These are phyloP conservation scores for Mallotus nudiflorus DNA, from an alignment of 345 rosid genomes.

Conservation along the genomic window DNA sequence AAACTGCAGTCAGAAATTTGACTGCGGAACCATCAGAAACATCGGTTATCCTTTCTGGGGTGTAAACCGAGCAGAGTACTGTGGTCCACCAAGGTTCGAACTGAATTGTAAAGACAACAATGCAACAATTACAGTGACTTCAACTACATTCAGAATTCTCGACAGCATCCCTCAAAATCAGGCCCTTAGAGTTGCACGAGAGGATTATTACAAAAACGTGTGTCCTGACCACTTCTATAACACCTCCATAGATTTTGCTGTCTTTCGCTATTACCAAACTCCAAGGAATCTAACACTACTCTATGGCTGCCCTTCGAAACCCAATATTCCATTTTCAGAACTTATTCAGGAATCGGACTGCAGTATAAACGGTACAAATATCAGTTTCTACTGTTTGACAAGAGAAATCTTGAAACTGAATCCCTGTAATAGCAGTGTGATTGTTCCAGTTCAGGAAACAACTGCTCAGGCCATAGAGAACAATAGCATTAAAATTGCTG, in stretches of 20 bases:
- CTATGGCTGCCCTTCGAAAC: not conserved
- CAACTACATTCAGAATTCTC: constrained; percentile 17
- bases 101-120: constrained; percentile 18
- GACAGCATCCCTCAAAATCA: not conserved
- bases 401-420: not conserved
- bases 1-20: constrained; percentile 21
- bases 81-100: constrained; percentile 32
- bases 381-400: not conserved
- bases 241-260: too few species aligned
- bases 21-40: constrained; percentile 17
- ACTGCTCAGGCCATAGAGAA: constrained; percentile 14
- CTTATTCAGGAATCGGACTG: not conserved
- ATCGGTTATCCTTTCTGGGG: constrained; percentile 42
- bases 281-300: constrained; percentile 10
- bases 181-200: constrained; percentile 24
- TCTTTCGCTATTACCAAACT: not conserved
- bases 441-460: constrained; percentile 12
- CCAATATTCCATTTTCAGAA: not conserved
- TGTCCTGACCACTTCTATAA: too few species aligned
- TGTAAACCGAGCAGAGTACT: constrained; percentile 16
- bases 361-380: not conserved
- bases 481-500: not conserved
- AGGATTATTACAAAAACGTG: too few species aligned
- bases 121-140: constrained; percentile 17
- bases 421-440: constrained; percentile 10